phyloP scores from a whole-genome alignment of 768 basidiomycete species.

The Tricholoma flavovirens region DNA sequence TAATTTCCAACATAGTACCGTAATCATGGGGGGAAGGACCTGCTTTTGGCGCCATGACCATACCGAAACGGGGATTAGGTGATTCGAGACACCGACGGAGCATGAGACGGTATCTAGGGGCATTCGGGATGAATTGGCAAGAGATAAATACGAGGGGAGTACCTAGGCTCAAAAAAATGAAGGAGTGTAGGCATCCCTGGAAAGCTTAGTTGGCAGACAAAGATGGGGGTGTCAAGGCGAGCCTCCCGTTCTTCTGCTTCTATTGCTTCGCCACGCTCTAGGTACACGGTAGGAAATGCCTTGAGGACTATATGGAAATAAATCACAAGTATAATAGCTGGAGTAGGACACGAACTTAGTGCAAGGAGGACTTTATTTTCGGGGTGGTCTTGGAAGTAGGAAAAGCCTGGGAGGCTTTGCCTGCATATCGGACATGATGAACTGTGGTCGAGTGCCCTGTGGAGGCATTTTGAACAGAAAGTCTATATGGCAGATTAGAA shows the following conservation, averaged over 20 bases:
- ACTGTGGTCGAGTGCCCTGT: conserved; percentile 86
- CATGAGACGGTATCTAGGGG: conserved; percentile 81
- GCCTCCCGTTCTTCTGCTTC: conserved; percentile 73
- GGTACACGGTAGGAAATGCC: conserved; percentile 61
- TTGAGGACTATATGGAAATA: conserved; percentile 46
- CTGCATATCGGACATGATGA: conserved; percentile 83
- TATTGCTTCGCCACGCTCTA: conserved; percentile 56
- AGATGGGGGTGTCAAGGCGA: conserved; percentile 84
- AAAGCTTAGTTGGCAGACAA: conserved; percentile 85
- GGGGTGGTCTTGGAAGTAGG: conserved; percentile 78
- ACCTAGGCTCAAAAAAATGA: conserved; percentile 92
- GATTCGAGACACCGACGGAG: conserved; percentile 89
- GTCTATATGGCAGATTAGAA: conserved; percentile 44
- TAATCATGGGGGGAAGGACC: conserved; percentile 51
- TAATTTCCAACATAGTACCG: conserved; percentile 92
- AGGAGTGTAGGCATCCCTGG: conserved; percentile 86
- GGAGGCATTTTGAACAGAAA: conserved; percentile 85
- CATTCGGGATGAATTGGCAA: neutral
- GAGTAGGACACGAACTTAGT: conserved; percentile 46
- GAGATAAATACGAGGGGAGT: conserved; percentile 4
- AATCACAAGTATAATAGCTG: conserved; percentile 1
- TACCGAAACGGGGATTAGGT: conserved; percentile 78
- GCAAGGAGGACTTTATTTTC: conserved; percentile 66
- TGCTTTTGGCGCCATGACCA: conserved; percentile 69
- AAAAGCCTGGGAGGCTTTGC: conserved; percentile 63